Evolutionary conservation across 768 basidiomycete genomes (phyloP), one percentile per base, ranked within the genome.

Genomic region (Russula earlei): DNA sequence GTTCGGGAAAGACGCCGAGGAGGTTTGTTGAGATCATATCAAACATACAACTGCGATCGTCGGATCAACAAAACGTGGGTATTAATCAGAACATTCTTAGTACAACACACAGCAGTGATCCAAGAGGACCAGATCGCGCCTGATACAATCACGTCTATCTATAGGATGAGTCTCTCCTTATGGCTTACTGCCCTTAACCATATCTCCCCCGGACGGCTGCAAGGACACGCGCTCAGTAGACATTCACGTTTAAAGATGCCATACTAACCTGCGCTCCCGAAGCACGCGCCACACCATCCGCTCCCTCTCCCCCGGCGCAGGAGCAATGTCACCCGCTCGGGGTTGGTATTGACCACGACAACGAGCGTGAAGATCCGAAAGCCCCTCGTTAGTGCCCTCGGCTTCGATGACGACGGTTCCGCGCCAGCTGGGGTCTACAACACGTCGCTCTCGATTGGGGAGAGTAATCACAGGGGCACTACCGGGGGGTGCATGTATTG

Each of bases 381-480:
- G 76, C 10, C 85, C 82, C 64, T 93, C 91, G 66, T 91, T 86
- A 41, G 91, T 92, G 37, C 89, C 89, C 66, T 91, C 88, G 11
- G 87, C 82, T 72, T 93, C 90, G 24, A 93, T 78, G 25, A 92
- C 79, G 43, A 93, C 77, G 0, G 79, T 84, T 3, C 91, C 91
- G 63, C 83, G 86, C 90, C 90, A 93, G 40, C 85, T 83, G 4
- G 82, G 70, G 66, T 92, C 88, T 14, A 91, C 79, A 0, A 68
- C 57, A 2, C 70, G 71, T 2, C 69, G 67, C 15, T 68, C 59
- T 17, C 62, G 61, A 9, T 59, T 63, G 7, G 59, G 65, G 60
- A 45, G 68, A 44, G 65, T 66, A 56, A 47, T 62, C 56, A 70
- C 65, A 27, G 61, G 72, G 61, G 71, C 63, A 56, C 69, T 66